Evolutionary conservation across 345 rosid genomes (phyloP).

Genomic region (Populus simonii): DNA sequence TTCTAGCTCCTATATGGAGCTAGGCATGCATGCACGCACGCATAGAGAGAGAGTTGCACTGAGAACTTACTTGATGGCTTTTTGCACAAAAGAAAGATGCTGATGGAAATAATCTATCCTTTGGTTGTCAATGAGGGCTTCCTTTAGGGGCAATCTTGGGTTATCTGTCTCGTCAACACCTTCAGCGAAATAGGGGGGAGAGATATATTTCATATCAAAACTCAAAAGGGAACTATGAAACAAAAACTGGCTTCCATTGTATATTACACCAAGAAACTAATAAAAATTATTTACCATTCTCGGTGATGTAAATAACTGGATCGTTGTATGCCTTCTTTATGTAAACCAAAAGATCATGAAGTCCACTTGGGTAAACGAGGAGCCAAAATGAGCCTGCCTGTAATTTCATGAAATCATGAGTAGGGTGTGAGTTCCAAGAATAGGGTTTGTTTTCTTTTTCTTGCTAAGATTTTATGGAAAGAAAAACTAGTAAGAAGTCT

Average conservation of each 20-base stretch:
- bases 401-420: not conserved
- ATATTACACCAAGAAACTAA: too few species aligned
- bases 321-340: not conserved
- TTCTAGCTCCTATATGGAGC: too few species aligned
- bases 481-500: too few species aligned
- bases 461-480: too few species aligned
- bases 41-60: too few species aligned
- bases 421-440: not conserved
- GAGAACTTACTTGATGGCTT: not conserved
- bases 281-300: not conserved
- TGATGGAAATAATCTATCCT: not conserved
- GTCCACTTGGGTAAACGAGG: not conserved
- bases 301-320: constrained; percentile 7
- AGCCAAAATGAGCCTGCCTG: constrained; percentile 4
- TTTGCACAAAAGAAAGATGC: not conserved
- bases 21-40: too few species aligned
- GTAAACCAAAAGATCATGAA: not conserved
- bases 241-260: too few species aligned
- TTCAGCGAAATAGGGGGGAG: too few species aligned
- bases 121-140: not conserved
- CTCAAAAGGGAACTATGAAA: too few species aligned
- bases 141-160: too few species aligned
- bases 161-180: too few species aligned
- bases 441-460: not conserved
- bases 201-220: too few species aligned